Base-by-base conservation (phyloP, 352 stramenopile species). In the Phytophthora ramorum region DNA sequence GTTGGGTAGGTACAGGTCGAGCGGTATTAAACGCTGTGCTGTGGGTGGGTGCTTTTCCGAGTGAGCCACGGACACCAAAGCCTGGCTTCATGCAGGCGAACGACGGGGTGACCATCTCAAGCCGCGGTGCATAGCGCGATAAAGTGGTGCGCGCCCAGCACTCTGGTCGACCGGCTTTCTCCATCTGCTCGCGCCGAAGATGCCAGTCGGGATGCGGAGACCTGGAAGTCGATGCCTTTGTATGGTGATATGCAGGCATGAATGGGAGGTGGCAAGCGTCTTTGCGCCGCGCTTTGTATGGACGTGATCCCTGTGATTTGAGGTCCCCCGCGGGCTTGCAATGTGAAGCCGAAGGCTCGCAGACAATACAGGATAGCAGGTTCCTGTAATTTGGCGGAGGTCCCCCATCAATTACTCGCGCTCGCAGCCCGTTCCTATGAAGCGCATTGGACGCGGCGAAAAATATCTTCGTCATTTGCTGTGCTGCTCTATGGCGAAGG, bases 61-160 rank as follows among this genome's bases (percentile, higher is more conserved):
- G 47, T 73, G 65, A 58, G 40, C 45, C 44, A 56, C 45, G 24
- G 53, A 64, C 43, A 63, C 22, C 57, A 50, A 62, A 43, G 37
- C 30, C 43, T 35, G 17, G 6, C 28, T 20, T 5, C n/a, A 41
- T 41, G 48, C 56, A 65, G 32, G 28, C 17, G 37, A 63, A 26
- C 58, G 58, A 59, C 44, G 16, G 26, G 38, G 50, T 51, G 58
- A 68, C 64, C 64, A 72, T 72, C 64, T 72, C 58, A 68, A 63
- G 55, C n/a, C 37, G 22, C 43, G 22, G 34, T 58, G 41, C 56
- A 34, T 20, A 30, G 13, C 24, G 58, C 45, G 46, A 24, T 41
- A 69, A 69, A 73, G 47, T 52, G 52, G 52, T 58, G 59, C 58
- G 52, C 54, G 43, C 46, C 38, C 47, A 65, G 55, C 24, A 20